These are phyloP conservation scores for Penicillium crustosum DNA, from an alignment of 2,329 filamentous ascomycete genomes.

Conservation along the genomic window DNA sequence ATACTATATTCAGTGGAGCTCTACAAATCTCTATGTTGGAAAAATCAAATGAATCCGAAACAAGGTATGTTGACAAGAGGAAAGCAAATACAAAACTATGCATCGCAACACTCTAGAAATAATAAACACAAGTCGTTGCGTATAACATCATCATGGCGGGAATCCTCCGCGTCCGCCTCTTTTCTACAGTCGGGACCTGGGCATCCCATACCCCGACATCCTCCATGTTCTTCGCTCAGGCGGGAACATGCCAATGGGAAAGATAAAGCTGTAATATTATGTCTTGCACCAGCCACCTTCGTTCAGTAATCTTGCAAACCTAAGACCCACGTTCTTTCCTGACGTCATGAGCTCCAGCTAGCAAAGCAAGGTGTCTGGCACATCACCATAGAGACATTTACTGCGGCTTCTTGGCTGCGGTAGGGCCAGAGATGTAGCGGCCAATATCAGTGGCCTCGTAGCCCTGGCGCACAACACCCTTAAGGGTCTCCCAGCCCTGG, in stretches of 20 bases:
- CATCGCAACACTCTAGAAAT: constrained; percentile 20
- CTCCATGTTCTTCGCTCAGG: neutral
- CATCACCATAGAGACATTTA: constrained; percentile 30
- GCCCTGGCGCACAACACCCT: constrained; percentile 70
- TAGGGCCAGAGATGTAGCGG: constrained; percentile 63
- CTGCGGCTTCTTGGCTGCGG: constrained; percentile 50
- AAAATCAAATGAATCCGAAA: constrained; percentile 2
- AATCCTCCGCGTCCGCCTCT: constrained; percentile 20
- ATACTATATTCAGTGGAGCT: neutral
- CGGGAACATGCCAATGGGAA: constrained; percentile 1
- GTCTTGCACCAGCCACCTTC: neutral
- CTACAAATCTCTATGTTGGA: neutral
- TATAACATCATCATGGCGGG: constrained; percentile 28
- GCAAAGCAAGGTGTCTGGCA: constrained; percentile 3
- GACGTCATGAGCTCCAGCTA: neutral
- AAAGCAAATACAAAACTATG: constrained; percentile 18
- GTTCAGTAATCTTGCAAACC: neutral
- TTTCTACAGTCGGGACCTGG: constrained; percentile 22
- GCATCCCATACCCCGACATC: constrained; percentile 3
- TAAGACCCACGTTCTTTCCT: neutral
- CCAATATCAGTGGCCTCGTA: constrained; percentile 76
- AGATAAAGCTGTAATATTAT: constrained; percentile 1
- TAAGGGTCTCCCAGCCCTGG: constrained; percentile 77
- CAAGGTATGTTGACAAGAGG: constrained; percentile 14
- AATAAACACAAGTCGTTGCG: constrained; percentile 26